These are phyloP conservation scores for Leccinum imitatum DNA, from an alignment of 768 basidiomycete genomes.

Conservation along the genomic window DNA sequence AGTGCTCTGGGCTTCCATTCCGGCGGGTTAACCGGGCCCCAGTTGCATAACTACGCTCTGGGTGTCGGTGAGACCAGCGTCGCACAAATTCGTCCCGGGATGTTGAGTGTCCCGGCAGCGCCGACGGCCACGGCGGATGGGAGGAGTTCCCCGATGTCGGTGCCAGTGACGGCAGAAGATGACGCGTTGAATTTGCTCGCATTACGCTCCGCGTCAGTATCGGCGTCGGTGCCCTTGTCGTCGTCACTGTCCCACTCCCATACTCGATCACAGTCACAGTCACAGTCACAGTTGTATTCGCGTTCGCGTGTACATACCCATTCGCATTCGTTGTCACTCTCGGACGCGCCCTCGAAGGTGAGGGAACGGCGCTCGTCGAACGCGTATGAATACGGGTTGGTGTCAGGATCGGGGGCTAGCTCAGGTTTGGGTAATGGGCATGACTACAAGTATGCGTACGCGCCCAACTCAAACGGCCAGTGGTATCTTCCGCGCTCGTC, in stretches of 20 bases:
- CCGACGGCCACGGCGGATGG: background rate
- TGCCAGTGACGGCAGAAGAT: constrained; percentile 17
- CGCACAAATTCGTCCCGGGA: constrained; percentile 61
- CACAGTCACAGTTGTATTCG: constrained; percentile 10
- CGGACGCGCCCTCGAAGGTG: background rate
- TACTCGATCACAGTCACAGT: background rate
- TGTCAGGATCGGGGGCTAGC: background rate
- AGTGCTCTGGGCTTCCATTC: background rate
- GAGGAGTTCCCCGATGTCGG: constrained; percentile 4
- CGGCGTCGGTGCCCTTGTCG: constrained; percentile 6
- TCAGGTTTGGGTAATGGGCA: background rate
- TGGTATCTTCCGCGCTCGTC: constrained; percentile 61
- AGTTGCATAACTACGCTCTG: constrained; percentile 65
- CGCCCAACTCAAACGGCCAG: constrained; percentile 35
- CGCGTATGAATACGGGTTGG: constrained; percentile 13
- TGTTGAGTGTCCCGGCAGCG: constrained; percentile 38
- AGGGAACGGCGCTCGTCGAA: constrained; percentile 16
- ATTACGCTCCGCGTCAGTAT: constrained; percentile 23
- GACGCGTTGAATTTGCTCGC: constrained; percentile 31
- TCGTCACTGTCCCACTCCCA: background rate
- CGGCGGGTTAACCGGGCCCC: constrained; percentile 44
- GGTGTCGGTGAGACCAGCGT: constrained; percentile 36
- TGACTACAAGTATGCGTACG: constrained; percentile 4
- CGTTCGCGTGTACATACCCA: background rate
- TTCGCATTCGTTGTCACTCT: constrained; percentile 6